Evolutionary conservation across 495 filamentous ascomycete genomes (phyloP).

Genomic region (Aspergillus asperescens): DNA sequence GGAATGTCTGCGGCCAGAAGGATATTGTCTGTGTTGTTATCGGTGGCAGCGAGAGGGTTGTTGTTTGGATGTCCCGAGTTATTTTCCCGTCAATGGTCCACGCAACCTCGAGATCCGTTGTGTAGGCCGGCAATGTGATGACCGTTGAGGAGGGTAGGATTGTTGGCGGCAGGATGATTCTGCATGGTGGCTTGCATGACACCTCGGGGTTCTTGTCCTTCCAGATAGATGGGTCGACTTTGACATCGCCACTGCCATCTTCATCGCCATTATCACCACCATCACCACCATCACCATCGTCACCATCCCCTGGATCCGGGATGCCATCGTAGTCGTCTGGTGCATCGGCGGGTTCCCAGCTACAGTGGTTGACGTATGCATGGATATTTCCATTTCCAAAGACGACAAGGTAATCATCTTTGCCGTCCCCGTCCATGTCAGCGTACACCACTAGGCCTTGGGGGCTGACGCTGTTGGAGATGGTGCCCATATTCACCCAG

Average conservation of each 20-base stretch:
- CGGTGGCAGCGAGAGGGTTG: not conserved
- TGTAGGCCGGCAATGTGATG: not conserved
- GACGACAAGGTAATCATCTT: not conserved
- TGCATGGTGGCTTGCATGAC: not conserved
- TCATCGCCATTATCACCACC: not conserved
- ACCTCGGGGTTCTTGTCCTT: not conserved
- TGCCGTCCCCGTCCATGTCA: not conserved
- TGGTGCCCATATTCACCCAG: not conserved
- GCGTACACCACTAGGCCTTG: not conserved
- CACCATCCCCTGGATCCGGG: not conserved
- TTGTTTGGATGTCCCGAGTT: not conserved
- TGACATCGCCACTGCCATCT: not conserved
- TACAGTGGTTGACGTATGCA: not conserved
- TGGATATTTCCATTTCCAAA: not conserved
- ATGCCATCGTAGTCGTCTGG: not conserved
- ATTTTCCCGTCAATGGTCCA: not conserved
- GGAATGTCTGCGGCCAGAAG: not conserved
- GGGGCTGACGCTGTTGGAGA: not conserved
- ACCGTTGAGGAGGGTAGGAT: not conserved
- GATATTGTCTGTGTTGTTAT: not conserved
- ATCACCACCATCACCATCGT: not conserved
- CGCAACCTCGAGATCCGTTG: not conserved
- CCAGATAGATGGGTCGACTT: not conserved
- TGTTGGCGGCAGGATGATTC: not conserved
- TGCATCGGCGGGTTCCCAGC: not conserved